Evolutionary conservation across 371 early-diverging fungal species (phyloP), one percentile per base, ranked within the genome.

Genomic region (Apophysomyces sp.): DNA sequence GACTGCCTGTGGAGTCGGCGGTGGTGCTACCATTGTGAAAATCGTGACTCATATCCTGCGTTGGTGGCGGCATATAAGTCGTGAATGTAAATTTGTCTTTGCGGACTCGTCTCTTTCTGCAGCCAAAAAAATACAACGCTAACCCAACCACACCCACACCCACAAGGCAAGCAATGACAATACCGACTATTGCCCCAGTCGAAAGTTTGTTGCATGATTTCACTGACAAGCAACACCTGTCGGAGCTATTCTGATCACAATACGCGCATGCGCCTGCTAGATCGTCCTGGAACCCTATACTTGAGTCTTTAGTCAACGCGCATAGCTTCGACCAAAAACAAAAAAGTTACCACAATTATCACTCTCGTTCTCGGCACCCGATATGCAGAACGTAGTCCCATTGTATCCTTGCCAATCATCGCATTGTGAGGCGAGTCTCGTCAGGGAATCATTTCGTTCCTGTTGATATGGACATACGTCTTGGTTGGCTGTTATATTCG

Each of bases 341-440:
- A 55, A n/a, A 4, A 11, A 55, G 39, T 62, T 72, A 77, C 78
- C 78, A 62, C 78, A 77, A 24, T 70, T 61, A 44, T 70, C 72
- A 30, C 74, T 74, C 31, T 77, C 78, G 52, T 77, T 77, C 9
- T 69, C 78, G 27, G 67, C 65, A n/a, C 78, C 78, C 0, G 67
- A 63, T 15, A 77, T 65, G 55, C 78, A 77, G 26, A 55, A 34
- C 6, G 60, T 39, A 1, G 69, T 66, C 0, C 72, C 77, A 56
- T 68, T 67, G 24, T 59, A 70, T 3, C 67, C 78, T 34, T 68
- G 64, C 67, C 68, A 69, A n/a, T 61, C 57, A 21, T 62, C 36
- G 32, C 78, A 77, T 29, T 71, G 72, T 21, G 32, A 30, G 9
- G n/a, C 13, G 34, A 61, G 59, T 27, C 27, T 34, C 12, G 8